A percentile compares a stretch with the other conserved stretches of the same genome.
These are phyloP conservation scores for Claviceps monticola DNA, from an alignment of 2,329 filamentous ascomycete species.

Conservation along the genomic window DNA sequence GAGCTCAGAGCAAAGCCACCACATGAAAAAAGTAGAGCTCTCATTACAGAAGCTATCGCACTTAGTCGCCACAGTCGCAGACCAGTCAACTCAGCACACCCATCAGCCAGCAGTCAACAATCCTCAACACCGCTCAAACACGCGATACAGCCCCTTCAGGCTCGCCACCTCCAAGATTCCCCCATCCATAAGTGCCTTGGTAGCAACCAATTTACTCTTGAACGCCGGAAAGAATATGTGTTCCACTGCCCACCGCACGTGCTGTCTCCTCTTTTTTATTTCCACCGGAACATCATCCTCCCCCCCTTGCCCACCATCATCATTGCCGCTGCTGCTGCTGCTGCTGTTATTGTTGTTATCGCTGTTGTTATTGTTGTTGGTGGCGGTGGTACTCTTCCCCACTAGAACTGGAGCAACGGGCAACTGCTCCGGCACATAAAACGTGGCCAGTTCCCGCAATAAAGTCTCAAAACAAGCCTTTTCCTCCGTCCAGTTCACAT, in stretches of 20 bases:
- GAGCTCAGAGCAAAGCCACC: no score
- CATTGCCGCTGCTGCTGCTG: not conserved
- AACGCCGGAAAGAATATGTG: slow-evolving; percentile 84
- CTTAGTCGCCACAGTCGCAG: no score
- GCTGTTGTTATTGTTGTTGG: slow-evolving; percentile 3
- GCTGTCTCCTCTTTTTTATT: slow-evolving; percentile 44
- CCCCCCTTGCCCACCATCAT: slow-evolving; percentile 15
- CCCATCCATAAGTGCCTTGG: slow-evolving; percentile 58
- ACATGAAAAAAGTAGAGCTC: no score
- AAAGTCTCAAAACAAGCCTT: slow-evolving; percentile 76
- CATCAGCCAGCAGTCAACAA: no score
- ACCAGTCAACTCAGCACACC: not conserved
- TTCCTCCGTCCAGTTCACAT: slow-evolving; percentile 77
- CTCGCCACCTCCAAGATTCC: slow-evolving; percentile 77
- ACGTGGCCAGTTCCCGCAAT: slow-evolving; percentile 71
- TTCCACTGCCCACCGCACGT: slow-evolving; percentile 67
- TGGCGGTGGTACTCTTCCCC: no score
- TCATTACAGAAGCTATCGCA: no score
- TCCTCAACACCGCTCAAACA: slow-evolving; percentile 80
- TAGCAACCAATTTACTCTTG: slow-evolving; percentile 69
- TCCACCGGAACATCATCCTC: slow-evolving; percentile 28
- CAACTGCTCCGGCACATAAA: slow-evolving; percentile 80
- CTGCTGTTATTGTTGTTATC: not conserved
- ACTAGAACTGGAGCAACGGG: slow-evolving; percentile 32
- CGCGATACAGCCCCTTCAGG: slow-evolving; percentile 80